A percentile compares a stretch with the other conserved stretches of the same genome.
phyloP scores from a whole-genome alignment of 805 yeast genomes.

The Candida vaughaniae region DNA sequence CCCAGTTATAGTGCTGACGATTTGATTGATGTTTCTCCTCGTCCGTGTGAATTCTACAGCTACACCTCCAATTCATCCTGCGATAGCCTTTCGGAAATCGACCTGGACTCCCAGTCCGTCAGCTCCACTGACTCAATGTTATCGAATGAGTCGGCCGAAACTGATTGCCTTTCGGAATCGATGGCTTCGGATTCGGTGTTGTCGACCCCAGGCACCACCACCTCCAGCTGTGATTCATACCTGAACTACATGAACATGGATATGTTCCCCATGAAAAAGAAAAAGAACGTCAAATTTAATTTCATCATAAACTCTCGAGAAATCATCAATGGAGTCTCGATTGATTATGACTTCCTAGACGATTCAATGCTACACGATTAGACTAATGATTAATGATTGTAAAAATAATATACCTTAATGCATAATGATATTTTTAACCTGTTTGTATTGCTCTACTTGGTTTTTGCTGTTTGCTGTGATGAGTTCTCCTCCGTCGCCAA shows the following conservation, averaged over 20 bases:
- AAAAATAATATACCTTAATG: too few relatives aligned
- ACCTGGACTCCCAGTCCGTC: neutral
- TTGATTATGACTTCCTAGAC: constrained; percentile 45
- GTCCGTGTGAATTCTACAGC: neutral
- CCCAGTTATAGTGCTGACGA: constrained; percentile 30
- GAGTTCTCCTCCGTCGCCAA: too few relatives aligned
- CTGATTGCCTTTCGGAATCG: constrained; percentile 8
- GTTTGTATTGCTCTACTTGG: too few relatives aligned
- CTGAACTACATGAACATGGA: neutral
- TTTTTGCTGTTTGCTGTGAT: too few relatives aligned
- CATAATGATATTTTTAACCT: too few relatives aligned
- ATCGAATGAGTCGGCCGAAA: neutral
- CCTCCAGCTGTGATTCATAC: neutral
- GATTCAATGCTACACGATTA: constrained; percentile 14
- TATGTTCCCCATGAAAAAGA: constrained; percentile 1
- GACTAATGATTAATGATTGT: constrained; percentile 4
- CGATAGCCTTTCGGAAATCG: neutral
- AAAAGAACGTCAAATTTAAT: constrained; percentile 40
- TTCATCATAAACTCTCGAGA: constrained; percentile 45
- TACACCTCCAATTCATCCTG: constrained; percentile 3
- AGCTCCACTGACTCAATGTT: too few relatives aligned
- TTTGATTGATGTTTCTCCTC: neutral
- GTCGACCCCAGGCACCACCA: neutral
- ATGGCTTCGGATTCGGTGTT: constrained; percentile 7
- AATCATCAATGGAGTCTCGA: constrained; percentile 41